These are phyloP conservation scores for Fistulifera solaris DNA, from an alignment of 108 stramenopile species.

Conservation along the genomic window DNA sequence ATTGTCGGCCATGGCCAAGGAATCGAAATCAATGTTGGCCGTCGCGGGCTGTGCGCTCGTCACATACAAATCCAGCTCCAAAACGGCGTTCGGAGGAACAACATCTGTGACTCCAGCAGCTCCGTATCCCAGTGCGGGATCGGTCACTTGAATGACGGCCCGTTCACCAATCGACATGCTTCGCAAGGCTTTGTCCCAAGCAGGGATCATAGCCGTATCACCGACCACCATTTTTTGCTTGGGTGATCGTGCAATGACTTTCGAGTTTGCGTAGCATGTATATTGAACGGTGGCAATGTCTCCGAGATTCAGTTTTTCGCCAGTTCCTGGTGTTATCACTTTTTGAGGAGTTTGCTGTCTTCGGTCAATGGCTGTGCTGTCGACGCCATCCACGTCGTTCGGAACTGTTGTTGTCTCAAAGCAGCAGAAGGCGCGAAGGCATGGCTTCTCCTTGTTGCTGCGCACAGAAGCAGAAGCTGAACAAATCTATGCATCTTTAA, in stretches of 20 bases:
- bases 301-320: constrained; percentile 14
- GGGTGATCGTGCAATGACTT: constrained; percentile 25
- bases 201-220: constrained; percentile 67
- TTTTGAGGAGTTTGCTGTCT: constrained; percentile 23
- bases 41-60: constrained; percentile 38
- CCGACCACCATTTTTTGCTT: constrained; percentile 43
- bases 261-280: constrained; percentile 19
- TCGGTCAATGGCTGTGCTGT: constrained; percentile 8
- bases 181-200: constrained; percentile 64
- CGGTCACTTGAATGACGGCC: constrained; percentile 43
- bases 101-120: constrained; percentile 48
- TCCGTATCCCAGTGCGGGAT: constrained; percentile 62
- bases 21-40: constrained; percentile 35
- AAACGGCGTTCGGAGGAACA: constrained; percentile 46
- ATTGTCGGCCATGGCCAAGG: constrained; percentile 12
- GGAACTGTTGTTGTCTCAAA: background rate
- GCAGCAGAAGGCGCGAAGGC: constrained; percentile 5
- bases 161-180: constrained; percentile 73
- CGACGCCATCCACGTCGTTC: background rate
- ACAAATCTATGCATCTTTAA: no score
- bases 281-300: constrained; percentile 49
- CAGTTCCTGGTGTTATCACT: constrained; percentile 20
- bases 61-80: constrained; percentile 62
- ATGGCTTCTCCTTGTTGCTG: no score
- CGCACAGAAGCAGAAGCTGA: no score